Conservation (phyloP, 768 basidiomycete genomes). For the Lyophyllum shimeji region DNA sequence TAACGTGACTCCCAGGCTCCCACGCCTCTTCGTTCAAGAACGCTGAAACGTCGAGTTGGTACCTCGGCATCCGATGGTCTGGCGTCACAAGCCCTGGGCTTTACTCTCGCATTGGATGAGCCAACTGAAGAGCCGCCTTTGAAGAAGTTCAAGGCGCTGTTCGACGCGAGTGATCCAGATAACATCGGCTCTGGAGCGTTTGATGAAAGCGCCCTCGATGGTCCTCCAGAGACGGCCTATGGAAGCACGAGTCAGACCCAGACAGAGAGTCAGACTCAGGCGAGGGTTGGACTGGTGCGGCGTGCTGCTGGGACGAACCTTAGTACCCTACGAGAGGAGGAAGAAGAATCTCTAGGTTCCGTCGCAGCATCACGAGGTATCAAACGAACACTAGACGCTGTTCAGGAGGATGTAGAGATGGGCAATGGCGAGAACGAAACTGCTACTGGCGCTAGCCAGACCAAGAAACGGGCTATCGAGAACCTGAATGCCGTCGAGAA, state of each 20-base stretch:
- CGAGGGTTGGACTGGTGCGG: constrained; percentile 17
- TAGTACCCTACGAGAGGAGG: constrained; percentile 46
- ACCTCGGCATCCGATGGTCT: constrained; percentile 23
- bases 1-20: constrained; percentile 31
- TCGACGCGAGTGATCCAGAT: constrained; percentile 62
- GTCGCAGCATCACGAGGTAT: constrained; percentile 20
- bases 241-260: constrained; percentile 30
- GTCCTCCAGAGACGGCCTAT: constrained; percentile 5
- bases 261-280: constrained; percentile 31
- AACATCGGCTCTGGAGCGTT: constrained; percentile 16
- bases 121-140: constrained; percentile 50
- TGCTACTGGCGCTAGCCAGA: constrained; percentile 18
- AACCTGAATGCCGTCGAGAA: constrained; percentile 26
- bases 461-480: constrained; percentile 46
- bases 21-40: constrained; percentile 36
- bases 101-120: constrained; percentile 22
- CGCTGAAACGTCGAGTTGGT: constrained; percentile 57
- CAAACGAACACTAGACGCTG: constrained; percentile 39
- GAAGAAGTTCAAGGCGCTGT: constrained; percentile 72
- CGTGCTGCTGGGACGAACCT: constrained; percentile 17
- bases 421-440: constrained; percentile 21
- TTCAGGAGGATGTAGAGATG: constrained; percentile 42
- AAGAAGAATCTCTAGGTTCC: constrained; percentile 47
- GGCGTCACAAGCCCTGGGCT: constrained; percentile 18
- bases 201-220: constrained; percentile 16